Evolutionary conservation across 23 red algal species (phyloP).

Genomic region (Gracilariopsis chorda): DNA sequence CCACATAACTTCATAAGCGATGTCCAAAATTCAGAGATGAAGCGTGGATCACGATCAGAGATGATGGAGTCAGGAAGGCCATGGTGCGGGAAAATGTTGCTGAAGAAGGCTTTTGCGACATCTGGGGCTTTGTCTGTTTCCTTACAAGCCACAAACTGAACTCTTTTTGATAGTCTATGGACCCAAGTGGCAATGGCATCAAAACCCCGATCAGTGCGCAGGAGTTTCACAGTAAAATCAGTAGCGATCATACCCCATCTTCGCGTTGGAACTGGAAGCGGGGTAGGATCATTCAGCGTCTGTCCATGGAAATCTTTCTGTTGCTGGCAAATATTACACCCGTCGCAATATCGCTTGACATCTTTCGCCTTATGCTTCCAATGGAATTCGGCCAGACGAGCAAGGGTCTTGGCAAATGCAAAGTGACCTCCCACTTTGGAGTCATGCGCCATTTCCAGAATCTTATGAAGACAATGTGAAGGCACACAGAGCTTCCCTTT

Average conservation of each 20-base stretch:
- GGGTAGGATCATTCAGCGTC: neutral
- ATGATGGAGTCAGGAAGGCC: neutral
- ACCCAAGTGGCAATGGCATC: neutral
- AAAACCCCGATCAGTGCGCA: neutral
- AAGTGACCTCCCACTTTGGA: neutral
- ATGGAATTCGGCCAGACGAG: neutral
- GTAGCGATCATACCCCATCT: neutral
- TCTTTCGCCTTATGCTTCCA: conserved; percentile 28
- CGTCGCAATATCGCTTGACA: neutral
- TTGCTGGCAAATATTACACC: conserved; percentile 3
- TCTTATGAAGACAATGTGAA: neutral
- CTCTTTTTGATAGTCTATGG: neutral
- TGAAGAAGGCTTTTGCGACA: neutral
- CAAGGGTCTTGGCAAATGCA: conserved; percentile 6
- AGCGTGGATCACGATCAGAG: neutral
- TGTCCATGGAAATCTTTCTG: neutral
- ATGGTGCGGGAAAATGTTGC: neutral
- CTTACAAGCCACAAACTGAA: neutral
- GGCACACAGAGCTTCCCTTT: conserved; percentile 13
- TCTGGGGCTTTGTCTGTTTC: neutral
- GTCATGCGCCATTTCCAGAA: neutral
- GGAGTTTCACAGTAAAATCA: conserved; percentile 7
- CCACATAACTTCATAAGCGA: neutral
- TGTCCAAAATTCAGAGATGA: conserved; percentile 1
- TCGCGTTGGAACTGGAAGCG: neutral